A percentile compares a stretch with the other conserved stretches of the same genome.
Evolutionary conservation across 495 filamentous ascomycete species (phyloP).

Genomic region (Eremomyces bilateralis): DNA sequence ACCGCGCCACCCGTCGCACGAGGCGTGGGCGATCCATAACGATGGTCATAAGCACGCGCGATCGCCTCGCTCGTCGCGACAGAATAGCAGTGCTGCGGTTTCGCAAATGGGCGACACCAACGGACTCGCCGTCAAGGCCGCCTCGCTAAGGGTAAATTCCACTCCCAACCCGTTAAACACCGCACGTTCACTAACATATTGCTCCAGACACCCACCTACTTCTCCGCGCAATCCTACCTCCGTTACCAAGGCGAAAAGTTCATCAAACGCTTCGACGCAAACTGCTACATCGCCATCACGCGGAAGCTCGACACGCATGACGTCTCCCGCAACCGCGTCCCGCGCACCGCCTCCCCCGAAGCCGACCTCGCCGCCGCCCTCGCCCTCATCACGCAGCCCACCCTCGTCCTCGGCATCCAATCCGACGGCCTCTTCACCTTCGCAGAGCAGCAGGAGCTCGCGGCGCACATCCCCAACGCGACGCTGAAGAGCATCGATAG

Average conservation of each 20-base stretch:
- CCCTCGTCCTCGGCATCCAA: conserved; percentile 79
- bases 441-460: conserved; percentile 82
- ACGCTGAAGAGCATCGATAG: conserved; percentile 70
- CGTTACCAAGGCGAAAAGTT: conserved; percentile 97
- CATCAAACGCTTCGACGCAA: conserved; percentile 88
- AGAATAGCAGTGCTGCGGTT: conserved; percentile 7
- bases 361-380: conserved; percentile 43
- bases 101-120: conserved; percentile 8
- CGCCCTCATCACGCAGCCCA: conserved; percentile 64
- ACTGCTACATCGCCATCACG: conserved; percentile 97
- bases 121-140: conserved; percentile 2
- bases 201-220: conserved; percentile 57
- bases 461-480: conserved; percentile 57
- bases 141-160: conserved; percentile 1
- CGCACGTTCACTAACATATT: conserved; percentile 9
- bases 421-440: conserved; percentile 92
- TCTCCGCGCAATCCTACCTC: conserved; percentile 92
- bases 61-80: conserved; percentile 20
- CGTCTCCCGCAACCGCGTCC: conserved; percentile 48
- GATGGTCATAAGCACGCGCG: conserved; percentile 56
- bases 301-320: conserved; percentile 98
- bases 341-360: neutral
- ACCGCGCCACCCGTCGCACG: conserved; percentile 32
- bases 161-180: conserved; percentile 4
- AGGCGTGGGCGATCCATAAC: conserved; percentile 88